Conservation (phyloP, 768 basidiomycete genomes). For the Collybia sp. region DNA sequence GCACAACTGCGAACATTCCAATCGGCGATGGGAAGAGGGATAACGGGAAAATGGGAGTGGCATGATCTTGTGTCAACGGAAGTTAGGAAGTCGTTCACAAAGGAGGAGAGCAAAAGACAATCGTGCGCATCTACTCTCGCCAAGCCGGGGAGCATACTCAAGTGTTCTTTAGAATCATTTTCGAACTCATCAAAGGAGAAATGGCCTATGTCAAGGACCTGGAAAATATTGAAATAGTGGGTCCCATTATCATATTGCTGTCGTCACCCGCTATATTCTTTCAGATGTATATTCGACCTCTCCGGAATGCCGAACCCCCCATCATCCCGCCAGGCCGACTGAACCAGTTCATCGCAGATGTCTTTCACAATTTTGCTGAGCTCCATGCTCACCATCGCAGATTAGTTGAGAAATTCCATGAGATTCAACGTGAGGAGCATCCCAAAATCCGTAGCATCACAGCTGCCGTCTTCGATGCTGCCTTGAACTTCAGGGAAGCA, state of each 20-base stretch:
- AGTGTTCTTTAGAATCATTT: conserved; percentile 64
- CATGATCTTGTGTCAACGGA: conserved; percentile 76
- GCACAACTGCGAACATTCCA: conserved; percentile 90
- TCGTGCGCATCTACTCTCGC: conserved; percentile 47
- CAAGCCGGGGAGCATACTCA: not conserved
- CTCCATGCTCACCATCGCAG: conserved; percentile 71
- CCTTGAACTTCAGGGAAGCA: conserved; percentile 86
- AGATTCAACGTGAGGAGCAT: conserved; percentile 85
- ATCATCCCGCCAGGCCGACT: conserved; percentile 72
- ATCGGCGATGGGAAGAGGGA: conserved; percentile 78
- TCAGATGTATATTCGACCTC: conserved; percentile 80
- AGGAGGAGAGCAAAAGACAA: conserved; percentile 80
- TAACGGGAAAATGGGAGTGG: conserved; percentile 84
- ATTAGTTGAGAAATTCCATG: conserved; percentile 75
- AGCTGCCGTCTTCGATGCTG: conserved; percentile 81
- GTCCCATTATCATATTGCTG: not conserved
- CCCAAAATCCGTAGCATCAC: conserved; percentile 79
- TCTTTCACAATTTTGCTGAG: conserved; percentile 84
- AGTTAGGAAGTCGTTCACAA: conserved; percentile 49
- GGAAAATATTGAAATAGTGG: conserved; percentile 78
- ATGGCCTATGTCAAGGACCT: conserved; percentile 97
- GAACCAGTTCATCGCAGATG: conserved; percentile 76
- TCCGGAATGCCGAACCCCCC: conserved; percentile 71
- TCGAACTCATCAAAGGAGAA: conserved; percentile 93
- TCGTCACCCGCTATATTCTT: not conserved